Evolutionary conservation across 768 basidiomycete species (phyloP), one percentile per base, ranked within the genome.

Genomic region (Tulasnella sp.): DNA sequence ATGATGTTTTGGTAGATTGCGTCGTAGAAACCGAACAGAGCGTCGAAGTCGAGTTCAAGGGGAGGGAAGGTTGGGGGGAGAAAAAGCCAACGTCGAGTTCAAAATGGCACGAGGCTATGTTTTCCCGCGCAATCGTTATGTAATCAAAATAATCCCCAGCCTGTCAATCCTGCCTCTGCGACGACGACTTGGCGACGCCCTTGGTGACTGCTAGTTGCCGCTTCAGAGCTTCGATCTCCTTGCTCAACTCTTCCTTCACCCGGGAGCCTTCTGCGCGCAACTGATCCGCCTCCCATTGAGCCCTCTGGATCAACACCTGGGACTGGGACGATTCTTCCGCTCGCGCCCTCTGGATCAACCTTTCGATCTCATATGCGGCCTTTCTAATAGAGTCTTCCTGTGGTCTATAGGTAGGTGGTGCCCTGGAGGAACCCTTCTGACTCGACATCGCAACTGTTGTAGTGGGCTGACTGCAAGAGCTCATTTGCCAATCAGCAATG

Each of bases 231-330:
- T 59, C 57, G 27, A 59, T 59, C n/a, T 59, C 57, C 45, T 9
- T 11, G 17, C 45, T 30, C 57, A 59, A 21, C n/a, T 22, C 31
- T 31, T 59, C 57, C 9, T 59, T 59, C 2, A 49, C 30, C 34
- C 54, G 46, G 9, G 49, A 34, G 7, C 57, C 57, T 31, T 59
- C 57, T 21, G 30, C 43, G 21, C 57, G 45, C 17, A 59, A 25
- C 27, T 59, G 57, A 8, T 49, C 57, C 48, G 57, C 57, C 42
- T 59, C 57, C 57, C 57, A 59, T 50, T 59, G 57, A 12, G 57
- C 57, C 34, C 49, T 59, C 24, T 59, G 44, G n/a, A 59, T 59
- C 48, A 50, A 30, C 30, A 59, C 49, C 27, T 46, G 27, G 2
- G 57, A 30, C 31, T 59, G 49, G 45, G 31, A 30, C 15, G 46